These are phyloP conservation scores for Cutaneotrichosporon sp. DNA, from an alignment of 1,284 basidiomycete species.

Conservation along the genomic window DNA sequence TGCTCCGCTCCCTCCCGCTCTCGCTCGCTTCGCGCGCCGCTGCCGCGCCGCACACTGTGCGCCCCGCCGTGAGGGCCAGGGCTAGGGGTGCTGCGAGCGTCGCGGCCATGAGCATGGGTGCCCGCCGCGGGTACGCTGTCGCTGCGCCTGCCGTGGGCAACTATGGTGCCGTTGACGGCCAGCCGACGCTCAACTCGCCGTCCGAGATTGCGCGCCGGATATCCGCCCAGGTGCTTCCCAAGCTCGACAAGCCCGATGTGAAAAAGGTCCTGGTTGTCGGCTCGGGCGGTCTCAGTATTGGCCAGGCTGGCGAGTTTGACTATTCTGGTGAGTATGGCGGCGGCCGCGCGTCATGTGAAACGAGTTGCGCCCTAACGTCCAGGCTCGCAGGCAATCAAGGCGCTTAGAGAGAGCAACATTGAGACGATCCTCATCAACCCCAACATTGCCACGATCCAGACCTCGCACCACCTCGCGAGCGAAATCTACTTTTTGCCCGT, in stretches of 20 bases:
- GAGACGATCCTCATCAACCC: slow-evolving; percentile 95
- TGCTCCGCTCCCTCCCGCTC: slow-evolving; percentile 21
- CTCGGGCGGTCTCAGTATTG: slow-evolving; percentile 92
- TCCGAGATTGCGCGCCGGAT: slow-evolving; percentile 86
- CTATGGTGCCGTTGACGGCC: slow-evolving; percentile 61
- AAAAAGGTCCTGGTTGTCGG: slow-evolving; percentile 96
- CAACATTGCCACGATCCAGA: slow-evolving; percentile 96
- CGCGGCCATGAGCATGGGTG: background rate
- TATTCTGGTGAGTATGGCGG: slow-evolving; percentile 66
- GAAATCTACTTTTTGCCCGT: slow-evolving; percentile 98
- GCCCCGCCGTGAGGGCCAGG: background rate
- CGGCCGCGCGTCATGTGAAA: background rate
- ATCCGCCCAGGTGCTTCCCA: slow-evolving; percentile 79
- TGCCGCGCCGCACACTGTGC: slow-evolving; percentile 6
- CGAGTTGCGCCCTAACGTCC: slow-evolving; percentile 2
- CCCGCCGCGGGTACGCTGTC: slow-evolving; percentile 52
- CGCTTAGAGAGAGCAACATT: slow-evolving; percentile 90
- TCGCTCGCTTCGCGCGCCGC: slow-evolving; percentile 16
- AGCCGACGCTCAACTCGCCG: slow-evolving; percentile 81
- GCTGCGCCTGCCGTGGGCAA: slow-evolving; percentile 73
- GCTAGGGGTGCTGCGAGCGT: background rate
- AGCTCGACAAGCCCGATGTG: slow-evolving; percentile 74
- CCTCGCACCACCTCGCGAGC: slow-evolving; percentile 89
- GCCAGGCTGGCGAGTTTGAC: slow-evolving; percentile 99
- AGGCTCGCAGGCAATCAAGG: slow-evolving; percentile 94